Base-by-base conservation (phyloP, 2,329 filamentous ascomycete species). In the Hypoxylon sp. region DNA sequence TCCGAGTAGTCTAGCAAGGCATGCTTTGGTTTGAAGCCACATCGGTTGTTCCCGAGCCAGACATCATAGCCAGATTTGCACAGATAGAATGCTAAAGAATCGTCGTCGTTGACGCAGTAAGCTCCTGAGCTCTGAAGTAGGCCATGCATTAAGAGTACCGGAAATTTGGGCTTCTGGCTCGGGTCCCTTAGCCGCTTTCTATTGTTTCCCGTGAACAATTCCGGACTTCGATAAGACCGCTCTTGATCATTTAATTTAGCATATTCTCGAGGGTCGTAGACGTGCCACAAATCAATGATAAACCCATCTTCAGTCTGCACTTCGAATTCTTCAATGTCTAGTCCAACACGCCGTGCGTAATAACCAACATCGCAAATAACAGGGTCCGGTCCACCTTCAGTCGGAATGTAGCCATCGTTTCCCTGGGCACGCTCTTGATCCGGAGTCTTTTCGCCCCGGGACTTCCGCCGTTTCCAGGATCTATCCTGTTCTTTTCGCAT, bases 301-400 rank as follows among this genome's bases (percentile, higher is more conserved):
- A 97, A 98, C 0, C 94, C 94, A 75, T 98, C 95, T 77, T 98
- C 94, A 0, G 95, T 98, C 78, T 97, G 91, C 0, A 98, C 94
- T 53, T 92, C 85, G 74, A 93, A 93, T 9, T 87, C 87, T 75
- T 98, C 94, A 23, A 93, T 88, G 67, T 98, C 93, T 0, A 98
- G 85, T 0, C 95, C 95, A 13, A 97, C 93, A 11, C 94, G 86
- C 19, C 93, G 86, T 1, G 95, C 94, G 76, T 98, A 98, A 77
- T 98, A 96, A 2, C 86, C 86, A 19, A 94, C 88, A 73, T 98
- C 92, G 74, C 92, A 93, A 6, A 92, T 80, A 6, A 98, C 82
- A 2, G 88, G 90, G 78, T 98, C 95, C 5, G 86, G 87, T 0
- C 94, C 94, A 14, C 93, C 93, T 79, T 96, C 93, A 1, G 91